These are phyloP conservation scores for Pseudozyma hubeiensis DNA, from an alignment of 1,284 basidiomycete species.

Conservation along the genomic window DNA sequence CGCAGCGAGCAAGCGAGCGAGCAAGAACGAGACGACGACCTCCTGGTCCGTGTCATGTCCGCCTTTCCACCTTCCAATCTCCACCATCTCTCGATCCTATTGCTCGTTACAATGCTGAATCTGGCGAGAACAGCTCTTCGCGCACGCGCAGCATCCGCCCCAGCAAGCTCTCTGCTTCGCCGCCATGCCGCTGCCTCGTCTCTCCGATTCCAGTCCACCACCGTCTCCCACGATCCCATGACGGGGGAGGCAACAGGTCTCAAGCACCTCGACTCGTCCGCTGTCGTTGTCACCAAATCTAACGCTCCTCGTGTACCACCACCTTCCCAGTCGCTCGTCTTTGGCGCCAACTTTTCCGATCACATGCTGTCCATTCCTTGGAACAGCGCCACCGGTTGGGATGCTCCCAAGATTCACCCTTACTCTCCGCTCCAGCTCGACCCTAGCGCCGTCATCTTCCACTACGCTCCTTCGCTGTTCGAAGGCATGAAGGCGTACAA, in stretches of 20 bases:
- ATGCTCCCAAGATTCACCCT: slow-evolving; percentile 82
- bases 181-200: background rate
- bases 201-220: slow-evolving; percentile 30
- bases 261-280: slow-evolving; percentile 47
- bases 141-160: slow-evolving; percentile 17
- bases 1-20: background rate
- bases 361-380: slow-evolving; percentile 92
- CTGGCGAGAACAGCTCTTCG: slow-evolving; percentile 39
- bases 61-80: background rate
- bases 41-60: no score
- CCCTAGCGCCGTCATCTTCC: slow-evolving; percentile 88
- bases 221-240: slow-evolving; percentile 56
- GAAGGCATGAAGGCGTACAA: slow-evolving; percentile 98
- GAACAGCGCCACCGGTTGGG: slow-evolving; percentile 82
- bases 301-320: slow-evolving; percentile 43
- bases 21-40: no score
- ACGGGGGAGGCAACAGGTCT: slow-evolving; percentile 57
- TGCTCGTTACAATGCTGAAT: slow-evolving; percentile 11
- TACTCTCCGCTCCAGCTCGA: slow-evolving; percentile 82
- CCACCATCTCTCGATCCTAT: background rate
- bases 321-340: slow-evolving; percentile 69
- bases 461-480: slow-evolving; percentile 90
- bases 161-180: background rate
- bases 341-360: slow-evolving; percentile 78
- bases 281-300: slow-evolving; percentile 35